Evolutionary conservation across 768 basidiomycete genomes (phyloP), one percentile per base, ranked within the genome.

Genomic region (Tricholoma bakamatsutake): DNA sequence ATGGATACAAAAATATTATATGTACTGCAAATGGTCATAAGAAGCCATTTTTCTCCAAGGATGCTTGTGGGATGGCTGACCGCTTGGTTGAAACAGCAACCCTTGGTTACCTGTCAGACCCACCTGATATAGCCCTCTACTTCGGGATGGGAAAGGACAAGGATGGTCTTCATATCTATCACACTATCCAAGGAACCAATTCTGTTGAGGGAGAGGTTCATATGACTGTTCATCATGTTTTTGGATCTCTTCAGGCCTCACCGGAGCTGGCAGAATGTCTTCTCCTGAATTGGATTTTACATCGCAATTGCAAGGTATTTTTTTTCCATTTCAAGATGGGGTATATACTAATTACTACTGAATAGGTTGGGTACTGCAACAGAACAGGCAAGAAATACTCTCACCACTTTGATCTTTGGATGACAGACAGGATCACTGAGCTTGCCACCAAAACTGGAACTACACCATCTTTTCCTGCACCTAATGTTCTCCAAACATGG

Each of bases 231-330:
- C 39, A 46, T 15, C 39, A 27, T 2, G 62, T 54, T 30, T 67
- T 67, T 67, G 61, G 48, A 35, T 59, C 65, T 15, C 58, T 66
- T 8, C 54, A 60, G 62, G 64, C 62, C 10, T 62, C 62, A 31
- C 52, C 48, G 31, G 56, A 62, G 31, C 49, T 65, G 28, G 61
- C 65, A 15, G 64, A 62, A 45, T 45, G 24, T 45, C 43, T 45
- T 45, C 43, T 45, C 24, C 43, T 45, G 43, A 45, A 45, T 45
- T 45, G 11, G 43, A 45, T 45, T 45, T 45, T 45, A 27, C 11
- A 11, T 45, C 12, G 10, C 43, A 45, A 45, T 45, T 45, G 43
- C 43, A 45, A 3, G 11, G 43, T 45, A 45, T 45, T 45, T 45
- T 27, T n/a, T 45, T 45, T 45, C 21, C 21, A 45, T 45, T 45